Base-by-base conservation (phyloP, 1,139 yeast species). In the Torulaspora globosa region DNA sequence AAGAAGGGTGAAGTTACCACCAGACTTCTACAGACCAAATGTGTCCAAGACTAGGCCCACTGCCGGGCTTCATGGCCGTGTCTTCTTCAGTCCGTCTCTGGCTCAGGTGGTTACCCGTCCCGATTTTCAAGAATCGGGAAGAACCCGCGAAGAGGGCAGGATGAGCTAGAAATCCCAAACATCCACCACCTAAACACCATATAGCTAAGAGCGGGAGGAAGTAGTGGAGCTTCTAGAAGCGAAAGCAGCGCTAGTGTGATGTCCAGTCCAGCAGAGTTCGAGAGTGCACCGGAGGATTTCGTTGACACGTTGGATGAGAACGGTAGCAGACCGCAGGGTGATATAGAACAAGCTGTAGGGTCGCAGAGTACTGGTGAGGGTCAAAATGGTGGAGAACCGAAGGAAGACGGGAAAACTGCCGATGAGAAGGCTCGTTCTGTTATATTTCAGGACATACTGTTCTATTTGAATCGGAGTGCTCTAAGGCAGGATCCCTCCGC, bases 401-500 rank as follows among this genome's bases (percentile, higher is more conserved):
- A 11, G 12, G 6, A 3, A 5, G 12, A 26, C 6, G 29, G 10
- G 12, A 26, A 26, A 3, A 10, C 12, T n/a, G 29, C 10, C n/a
- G 18, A 19, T 12, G 39, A 19, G n/a, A 16, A n/a, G 34, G 23
- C 23, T 16, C 12, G 19, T 16, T 31, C 34, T 11, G 35, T 12
- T n/a, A 19, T 58, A n/a, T 57, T 58, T 42, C 39, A 45, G 14
- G 60, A 56, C 9, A 49, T 54, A 44, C 47, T 47, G 31, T 62
- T 61, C 43, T 62, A 48, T 47, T 43, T 62, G 7, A 63, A 63
- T 37, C 53, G 54, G 15, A 59, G 53, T 24, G 43, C 52, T 15
- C 37, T 41, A 11, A 50, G 46, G 10, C 29, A 44, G 30, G 48
- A 46, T 31, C 44, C 50, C 11, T 37, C 37, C 3, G 32, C 38